Conservation (phyloP, 1,284 basidiomycete genomes). For the Sporisorium iseilematis-ciliati region DNA sequence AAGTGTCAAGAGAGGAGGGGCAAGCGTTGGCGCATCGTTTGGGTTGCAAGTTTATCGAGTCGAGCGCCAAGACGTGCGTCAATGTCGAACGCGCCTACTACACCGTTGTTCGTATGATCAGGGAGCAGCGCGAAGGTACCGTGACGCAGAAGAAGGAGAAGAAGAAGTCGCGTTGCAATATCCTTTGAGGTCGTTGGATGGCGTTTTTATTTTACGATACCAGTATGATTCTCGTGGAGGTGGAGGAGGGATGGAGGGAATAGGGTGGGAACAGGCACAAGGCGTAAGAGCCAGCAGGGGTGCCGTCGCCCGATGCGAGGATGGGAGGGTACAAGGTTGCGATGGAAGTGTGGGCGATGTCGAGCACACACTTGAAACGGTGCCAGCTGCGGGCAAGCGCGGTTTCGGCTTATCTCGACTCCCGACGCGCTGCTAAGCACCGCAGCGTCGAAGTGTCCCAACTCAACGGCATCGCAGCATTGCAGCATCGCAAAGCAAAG, state of each 20-base stretch:
- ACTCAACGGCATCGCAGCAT: too few species aligned
- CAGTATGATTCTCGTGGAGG: background rate
- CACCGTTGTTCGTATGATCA: slow-evolving; percentile 66
- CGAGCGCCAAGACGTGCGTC: slow-evolving; percentile 70
- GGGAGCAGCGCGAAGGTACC: slow-evolving; percentile 63
- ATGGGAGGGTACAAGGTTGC: too few species aligned
- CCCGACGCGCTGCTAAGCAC: too few species aligned
- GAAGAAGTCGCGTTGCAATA: slow-evolving; percentile 66
- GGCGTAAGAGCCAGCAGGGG: too few species aligned
- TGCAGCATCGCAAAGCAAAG: too few species aligned
- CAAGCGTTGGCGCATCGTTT: slow-evolving; percentile 66
- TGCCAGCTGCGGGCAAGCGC: too few species aligned
- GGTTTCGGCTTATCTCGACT: too few species aligned
- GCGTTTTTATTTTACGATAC: slow-evolving; percentile 2
- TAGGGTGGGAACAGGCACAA: too few species aligned
- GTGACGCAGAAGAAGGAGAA: slow-evolving; percentile 58
- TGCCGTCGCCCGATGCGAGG: too few species aligned
- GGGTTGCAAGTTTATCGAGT: slow-evolving; percentile 70
- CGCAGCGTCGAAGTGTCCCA: too few species aligned
- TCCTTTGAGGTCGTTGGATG: slow-evolving; percentile 52
- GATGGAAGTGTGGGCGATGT: too few species aligned
- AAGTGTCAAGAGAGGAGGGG: slow-evolving; percentile 74
- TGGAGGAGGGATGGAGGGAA: background rate
- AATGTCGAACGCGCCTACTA: slow-evolving; percentile 70
- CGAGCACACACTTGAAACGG: too few species aligned